phyloP scores from a whole-genome alignment of 257 asterid genomes.

The Cordia subcordata region DNA sequence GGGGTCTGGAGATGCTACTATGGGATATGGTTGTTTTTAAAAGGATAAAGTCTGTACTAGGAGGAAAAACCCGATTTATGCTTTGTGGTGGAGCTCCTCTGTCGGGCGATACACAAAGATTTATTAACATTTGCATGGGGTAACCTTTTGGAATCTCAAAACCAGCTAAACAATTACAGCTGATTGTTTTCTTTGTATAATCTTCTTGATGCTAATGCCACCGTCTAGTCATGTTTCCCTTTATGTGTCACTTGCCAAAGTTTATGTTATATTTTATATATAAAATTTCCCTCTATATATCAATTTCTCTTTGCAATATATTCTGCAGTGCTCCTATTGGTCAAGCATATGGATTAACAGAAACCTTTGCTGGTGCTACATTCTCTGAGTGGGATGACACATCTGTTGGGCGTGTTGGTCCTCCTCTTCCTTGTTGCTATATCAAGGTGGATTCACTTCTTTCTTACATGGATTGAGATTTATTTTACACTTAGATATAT shows the following conservation, averaged over 20 bases:
- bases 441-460: constrained; percentile 55
- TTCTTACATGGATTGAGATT: not conserved
- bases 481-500: not conserved
- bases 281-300: constrained; percentile 7
- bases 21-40: constrained; percentile 71
- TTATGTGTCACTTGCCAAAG: not conserved
- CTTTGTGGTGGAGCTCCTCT: constrained; percentile 99
- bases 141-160: constrained; percentile 28
- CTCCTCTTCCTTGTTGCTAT: constrained; percentile 90
- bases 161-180: not conserved
- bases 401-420: constrained; percentile 93
- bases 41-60: constrained; percentile 69
- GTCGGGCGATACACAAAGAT: constrained; percentile 87
- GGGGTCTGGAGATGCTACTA: constrained; percentile 62
- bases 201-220: constrained; percentile 5
- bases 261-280: constrained; percentile 6
- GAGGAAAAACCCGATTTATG: constrained; percentile 86
- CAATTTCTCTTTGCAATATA: constrained; percentile 5
- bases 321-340: constrained; percentile 79
- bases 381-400: constrained; percentile 81
- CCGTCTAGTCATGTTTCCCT: too few relatives aligned
- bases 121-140: constrained; percentile 95
- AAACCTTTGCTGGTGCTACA: constrained; percentile 91
- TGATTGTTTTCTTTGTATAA: not conserved
- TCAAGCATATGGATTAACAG: constrained; percentile 95